Conservation (phyloP, 2,329 filamentous ascomycete species). For the Cyanodermella asteris region DNA sequence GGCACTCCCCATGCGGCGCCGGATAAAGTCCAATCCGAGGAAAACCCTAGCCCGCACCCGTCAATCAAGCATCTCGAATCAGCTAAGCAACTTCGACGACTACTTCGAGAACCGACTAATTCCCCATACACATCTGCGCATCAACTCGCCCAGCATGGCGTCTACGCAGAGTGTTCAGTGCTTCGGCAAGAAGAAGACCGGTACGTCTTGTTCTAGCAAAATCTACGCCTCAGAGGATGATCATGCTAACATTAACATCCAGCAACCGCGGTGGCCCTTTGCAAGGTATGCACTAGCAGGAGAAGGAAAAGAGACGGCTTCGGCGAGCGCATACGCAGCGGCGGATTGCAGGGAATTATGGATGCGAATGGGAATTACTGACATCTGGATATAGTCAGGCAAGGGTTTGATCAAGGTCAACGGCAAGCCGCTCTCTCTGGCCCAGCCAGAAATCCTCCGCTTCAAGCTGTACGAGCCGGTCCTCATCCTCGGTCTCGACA, state of each 20-base stretch:
- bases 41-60: no score
- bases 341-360: conserved; percentile 6
- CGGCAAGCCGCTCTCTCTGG: conserved; percentile 80
- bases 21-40: no score
- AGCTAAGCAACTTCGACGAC: conserved; percentile 5
- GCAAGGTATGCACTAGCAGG: conserved; percentile 42
- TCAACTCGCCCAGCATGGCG: conserved; percentile 38
- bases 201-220: conserved; percentile 15
- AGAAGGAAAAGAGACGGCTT: background rate
- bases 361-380: conserved; percentile 3
- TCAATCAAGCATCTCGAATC: no score
- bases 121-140: no score
- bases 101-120: conserved; percentile 4
- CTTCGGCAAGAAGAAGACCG: conserved; percentile 97
- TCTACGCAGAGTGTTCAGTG: conserved; percentile 71
- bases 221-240: conserved; percentile 2
- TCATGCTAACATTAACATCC: conserved; percentile 17
- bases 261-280: conserved; percentile 77
- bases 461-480: conserved; percentile 99
- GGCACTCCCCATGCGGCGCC: no score
- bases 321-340: conserved; percentile 3
- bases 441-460: conserved; percentile 89
- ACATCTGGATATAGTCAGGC: conserved; percentile 31
- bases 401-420: conserved; percentile 97
- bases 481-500: conserved; percentile 91